Evolutionary conservation across 148 eudicot genomes (phyloP), one percentile per base, ranked within the genome.

Genomic region (Heliosperma pusillum): DNA sequence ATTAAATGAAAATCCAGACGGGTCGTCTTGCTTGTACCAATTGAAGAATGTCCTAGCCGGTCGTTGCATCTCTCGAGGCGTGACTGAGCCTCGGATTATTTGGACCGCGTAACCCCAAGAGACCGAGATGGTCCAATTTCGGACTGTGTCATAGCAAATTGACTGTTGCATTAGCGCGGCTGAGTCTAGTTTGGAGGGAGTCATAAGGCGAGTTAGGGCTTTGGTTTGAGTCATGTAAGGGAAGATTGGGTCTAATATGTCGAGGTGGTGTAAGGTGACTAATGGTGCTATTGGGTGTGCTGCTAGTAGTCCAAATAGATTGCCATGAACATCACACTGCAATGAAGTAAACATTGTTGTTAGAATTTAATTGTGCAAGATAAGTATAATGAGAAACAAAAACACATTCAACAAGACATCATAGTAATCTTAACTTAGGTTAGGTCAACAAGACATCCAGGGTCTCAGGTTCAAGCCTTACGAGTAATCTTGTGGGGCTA

Each of bases 31-130:
- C 27, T 66, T 42, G 64, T 83, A 78, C 93, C 94, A 88, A 33
- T 79, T 69, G 10, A 57, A 0, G 22, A 90, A 90, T 2, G 94
- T 90, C 55, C 83, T 64, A 0, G 79, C 57, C 0, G 91, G 87
- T 72, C 24, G 75, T 69, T 86, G 87, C 69, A 86, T 81, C 40
- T 86, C 86, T 0, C 84, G 78, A 17, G 90, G 80, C 0, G 80
- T 19, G 30, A 86, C 6, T 0, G 47, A 15, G 26, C 88, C 89
- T 2, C 81, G 83, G 3, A 70, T 66, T 6, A 90, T 80, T n/a
- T 86, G 89, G 47, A 83, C 84, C 3, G 86, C 71, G 67, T 83
- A 90, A 30, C 94, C 94, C 94, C 94, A 90, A 0, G 94, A 88
- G 17, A 90, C 87, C 0, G 91, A 88, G 0, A 90, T 17, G 15